Base-by-base conservation (phyloP, 768 basidiomycete species). In the Lyophyllum shimeji region DNA sequence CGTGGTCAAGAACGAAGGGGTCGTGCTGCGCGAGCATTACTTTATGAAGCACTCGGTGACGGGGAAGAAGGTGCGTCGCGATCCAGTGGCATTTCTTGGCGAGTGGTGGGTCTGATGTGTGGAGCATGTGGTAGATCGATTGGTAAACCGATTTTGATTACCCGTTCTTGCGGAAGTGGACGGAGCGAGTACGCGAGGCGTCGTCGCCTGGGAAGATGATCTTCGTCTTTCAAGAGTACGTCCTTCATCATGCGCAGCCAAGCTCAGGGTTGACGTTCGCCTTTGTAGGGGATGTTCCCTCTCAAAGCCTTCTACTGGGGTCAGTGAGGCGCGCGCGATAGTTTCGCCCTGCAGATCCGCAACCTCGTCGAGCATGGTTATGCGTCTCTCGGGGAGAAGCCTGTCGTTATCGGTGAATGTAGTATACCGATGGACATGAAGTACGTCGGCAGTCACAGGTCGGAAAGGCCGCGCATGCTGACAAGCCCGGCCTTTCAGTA, bases 361-460 rank as follows among this genome's bases (percentile, higher is more conserved):
- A 95, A 87, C 58, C 81, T 98, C 46, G 83, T 93, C 5, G 78
- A 89, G 51, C 76, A 81, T 18, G 87, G 82, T 0, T 84, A 90
- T 62, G 69, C 79, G 29, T 76, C 83, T 3, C 77, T 97, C 0
- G 93, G 92, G 23, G 91, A 95, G 64, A 81, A 72, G 17, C 96
- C 96, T 11, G 83, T 93, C 39, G 71, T 98, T 12, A 82, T 99
- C 56, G 95, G 95, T 18, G 96, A 99, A 70, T 92, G 89, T 59
- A 97, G 96, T 27, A 79, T 98, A 20, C 96, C 96, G 0, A 96
- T 98, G 88, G 97, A 99, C 63, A 84, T 97, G 81, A 98, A 99
- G 94, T 95, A 63, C 42, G 88, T 75, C 2, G 33, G n/a, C 24
- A 7, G 37, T 7, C n/a, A n/a, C 17, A 48, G 12, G 34, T 15